Percentiles rank a stretch among this genome's conserved stretches.
Conservation (phyloP, 495 filamentous ascomycete species). For the Penicillium mononematosum region DNA sequence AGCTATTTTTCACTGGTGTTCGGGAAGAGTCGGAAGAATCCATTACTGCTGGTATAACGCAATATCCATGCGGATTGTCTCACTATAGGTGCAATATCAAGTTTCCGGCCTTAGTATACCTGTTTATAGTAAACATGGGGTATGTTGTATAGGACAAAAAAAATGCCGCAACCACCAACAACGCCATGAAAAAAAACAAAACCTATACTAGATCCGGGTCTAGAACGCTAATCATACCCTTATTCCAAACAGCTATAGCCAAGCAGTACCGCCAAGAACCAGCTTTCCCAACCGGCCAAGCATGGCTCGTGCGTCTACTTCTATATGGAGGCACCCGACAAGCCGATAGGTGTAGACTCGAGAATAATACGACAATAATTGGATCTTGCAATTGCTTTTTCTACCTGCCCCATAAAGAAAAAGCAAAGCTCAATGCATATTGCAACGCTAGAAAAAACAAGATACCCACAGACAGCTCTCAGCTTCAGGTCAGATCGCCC, state of each 20-base stretch:
- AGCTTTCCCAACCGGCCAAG: conserved; percentile 12
- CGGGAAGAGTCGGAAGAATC: conserved; percentile 5
- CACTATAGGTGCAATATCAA: conserved; percentile 9
- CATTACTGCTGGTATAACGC: conserved; percentile 7
- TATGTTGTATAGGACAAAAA: neutral
- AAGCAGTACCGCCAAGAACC: conserved; percentile 16
- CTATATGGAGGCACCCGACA: neutral
- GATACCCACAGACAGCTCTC: conserved; percentile 2
- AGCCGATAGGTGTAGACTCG: neutral
- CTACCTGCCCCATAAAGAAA: neutral
- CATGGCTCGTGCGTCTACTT: conserved; percentile 11
- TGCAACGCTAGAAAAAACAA: neutral
- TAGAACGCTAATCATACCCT: neutral
- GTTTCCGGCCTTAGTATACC: neutral
- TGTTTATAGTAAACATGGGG: neutral
- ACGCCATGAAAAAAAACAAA: neutral
- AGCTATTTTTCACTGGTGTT: neutral
- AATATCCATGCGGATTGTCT: conserved; percentile 3
- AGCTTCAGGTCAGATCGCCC: conserved; percentile 10
- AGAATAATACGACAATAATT: neutral
- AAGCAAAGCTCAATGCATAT: conserved; percentile 1
- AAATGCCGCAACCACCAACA: conserved; percentile 6
- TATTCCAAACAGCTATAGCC: conserved; percentile 6
- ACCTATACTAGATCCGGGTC: neutral
- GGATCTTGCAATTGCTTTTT: neutral